A percentile compares a stretch with the other conserved stretches of the same genome.
Conservation (phyloP, 1,284 basidiomycete genomes). For the Ganoderma leucocontextum region DNA sequence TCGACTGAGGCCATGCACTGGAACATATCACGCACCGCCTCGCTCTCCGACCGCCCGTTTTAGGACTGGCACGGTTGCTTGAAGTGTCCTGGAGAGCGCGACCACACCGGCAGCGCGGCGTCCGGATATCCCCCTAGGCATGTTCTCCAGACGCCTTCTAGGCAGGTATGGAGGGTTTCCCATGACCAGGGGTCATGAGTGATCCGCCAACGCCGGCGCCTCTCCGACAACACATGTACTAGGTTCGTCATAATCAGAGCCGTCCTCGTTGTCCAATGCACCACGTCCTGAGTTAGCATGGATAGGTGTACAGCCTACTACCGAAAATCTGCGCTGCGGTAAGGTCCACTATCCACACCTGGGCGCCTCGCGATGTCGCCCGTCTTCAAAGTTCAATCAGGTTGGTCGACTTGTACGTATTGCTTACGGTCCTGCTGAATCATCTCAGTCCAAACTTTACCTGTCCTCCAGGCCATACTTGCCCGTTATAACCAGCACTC, state of each 20-base stretch:
- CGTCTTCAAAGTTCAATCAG: not conserved
- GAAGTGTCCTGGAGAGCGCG: too few species aligned
- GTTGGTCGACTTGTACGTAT: not conserved
- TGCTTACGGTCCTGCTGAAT: not conserved
- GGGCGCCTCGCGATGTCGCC: not conserved
- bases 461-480: not conserved
- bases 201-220: not conserved
- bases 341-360: not conserved
- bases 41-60: not conserved
- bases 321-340: too few species aligned
- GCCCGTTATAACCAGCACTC: too few species aligned
- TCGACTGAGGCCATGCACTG: not conserved
- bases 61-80: too few species aligned
- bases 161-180: not conserved
- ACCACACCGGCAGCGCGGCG: too few species aligned
- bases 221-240: not conserved
- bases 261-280: not conserved
- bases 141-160: not conserved
- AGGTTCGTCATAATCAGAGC: not conserved
- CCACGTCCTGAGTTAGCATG: too few species aligned
- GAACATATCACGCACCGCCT: not conserved
- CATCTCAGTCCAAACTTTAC: not conserved
- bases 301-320: too few species aligned
- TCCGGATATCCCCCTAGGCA: not conserved
- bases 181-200: not conserved